Evolutionary conservation across 495 filamentous ascomycete species (phyloP).

Genomic region (Penicillium ochrochloron): DNA sequence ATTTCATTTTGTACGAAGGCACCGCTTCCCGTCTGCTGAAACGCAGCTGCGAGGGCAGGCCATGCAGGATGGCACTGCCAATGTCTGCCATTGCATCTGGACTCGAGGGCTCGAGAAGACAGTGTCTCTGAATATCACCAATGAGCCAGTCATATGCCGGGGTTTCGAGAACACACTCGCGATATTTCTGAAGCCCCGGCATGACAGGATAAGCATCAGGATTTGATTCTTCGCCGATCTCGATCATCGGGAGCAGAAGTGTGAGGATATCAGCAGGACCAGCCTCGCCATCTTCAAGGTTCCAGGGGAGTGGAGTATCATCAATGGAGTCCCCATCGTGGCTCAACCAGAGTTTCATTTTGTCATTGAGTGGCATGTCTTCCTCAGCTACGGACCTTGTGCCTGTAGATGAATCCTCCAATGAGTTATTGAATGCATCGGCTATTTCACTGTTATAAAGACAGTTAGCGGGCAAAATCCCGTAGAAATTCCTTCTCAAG

Average conservation of each 20-base stretch:
- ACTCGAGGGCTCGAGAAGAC: background rate
- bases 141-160: slow-evolving; percentile 9
- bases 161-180: background rate
- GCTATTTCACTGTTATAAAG: background rate
- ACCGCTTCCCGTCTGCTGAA: slow-evolving; percentile 7
- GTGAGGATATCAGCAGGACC: background rate
- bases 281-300: background rate
- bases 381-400: background rate
- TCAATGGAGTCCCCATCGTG: background rate
- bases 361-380: slow-evolving; percentile 1
- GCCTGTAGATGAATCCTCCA: background rate
- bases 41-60: background rate
- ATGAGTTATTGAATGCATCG: slow-evolving; percentile 3
- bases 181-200: slow-evolving; percentile 1
- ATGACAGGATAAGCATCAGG: background rate
- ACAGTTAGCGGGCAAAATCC: background rate
- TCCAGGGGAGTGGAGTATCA: background rate
- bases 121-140: slow-evolving; percentile 7
- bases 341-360: slow-evolving; percentile 2
- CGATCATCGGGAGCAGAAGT: background rate
- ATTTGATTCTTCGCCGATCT: background rate
- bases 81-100: background rate
- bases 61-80: slow-evolving; percentile 1
- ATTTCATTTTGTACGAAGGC: slow-evolving; percentile 5
- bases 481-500: background rate